Base-by-base conservation (phyloP, 257 asterid species). In the Solanum medicagineum region DNA sequence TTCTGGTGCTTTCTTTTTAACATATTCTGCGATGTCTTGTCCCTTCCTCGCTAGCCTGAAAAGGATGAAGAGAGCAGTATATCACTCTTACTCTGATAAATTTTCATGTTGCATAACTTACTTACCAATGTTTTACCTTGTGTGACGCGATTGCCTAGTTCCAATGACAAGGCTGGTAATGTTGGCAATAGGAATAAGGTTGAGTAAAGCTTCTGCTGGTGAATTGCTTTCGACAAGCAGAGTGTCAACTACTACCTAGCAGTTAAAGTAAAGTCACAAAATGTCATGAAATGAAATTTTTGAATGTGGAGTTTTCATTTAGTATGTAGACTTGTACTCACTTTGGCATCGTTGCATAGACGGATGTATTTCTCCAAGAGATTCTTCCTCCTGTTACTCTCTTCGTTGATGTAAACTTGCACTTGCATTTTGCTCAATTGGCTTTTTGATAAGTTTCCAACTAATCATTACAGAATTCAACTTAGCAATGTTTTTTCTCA, bases 181-280 rank as follows among this genome's bases (percentile, higher is more conserved):
- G 74, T 91, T 91, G 85, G 87, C 95, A 51, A 95, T 89, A 40
- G 86, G 88, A 85, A 94, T 92, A 83, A 94, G 93, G 81, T 94
- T 96, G 51, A 94, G n/a, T 56, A 95, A 92, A 62, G 98, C 92
- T 88, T 95, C 93, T 40, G 90, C 87, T 55, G 93, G 83, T 85
- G 93, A 90, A 83, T 84, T 93, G 92, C 98, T 95, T 92, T 95
- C 98, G 84, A 94, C 90, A 74, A 95, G 91, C 93, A 93, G 90
- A 26, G 98, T 93, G 77, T 93, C 98, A 84, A 90, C 98, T n/a
- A 71, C 85, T 44, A 95, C 92, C 98, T 95, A 87, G 85, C 40
- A 59, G 60, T 19, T 85, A 45, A 65, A 70, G 26, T 49, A 77
- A 65, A 45, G 60, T 54, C 59, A 22, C 22, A 40, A 45, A 45